These are phyloP conservation scores for Ceratobasidium sp. DNA, from an alignment of 1,284 basidiomycete species.

Conservation along the genomic window DNA sequence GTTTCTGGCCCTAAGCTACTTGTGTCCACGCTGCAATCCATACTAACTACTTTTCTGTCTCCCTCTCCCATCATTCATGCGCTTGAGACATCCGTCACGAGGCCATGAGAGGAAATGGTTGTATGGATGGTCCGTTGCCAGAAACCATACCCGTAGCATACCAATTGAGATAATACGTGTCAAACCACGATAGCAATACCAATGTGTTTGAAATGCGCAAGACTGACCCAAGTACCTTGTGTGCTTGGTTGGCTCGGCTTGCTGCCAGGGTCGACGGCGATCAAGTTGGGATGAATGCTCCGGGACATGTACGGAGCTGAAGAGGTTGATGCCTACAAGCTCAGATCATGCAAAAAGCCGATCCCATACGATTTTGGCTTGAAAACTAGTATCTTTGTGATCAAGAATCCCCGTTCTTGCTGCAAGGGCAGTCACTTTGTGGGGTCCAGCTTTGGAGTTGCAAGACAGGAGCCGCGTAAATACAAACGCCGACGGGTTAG, in stretches of 20 bases:
- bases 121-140: not conserved
- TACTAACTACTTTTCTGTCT: not conserved
- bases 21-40: not conserved
- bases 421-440: too few relatives aligned
- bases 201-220: not conserved
- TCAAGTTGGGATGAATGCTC: not conserved
- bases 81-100: not conserved
- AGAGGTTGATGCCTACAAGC: not conserved
- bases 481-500: constrained; percentile 1
- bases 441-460: too few relatives aligned
- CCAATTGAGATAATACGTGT: too few relatives aligned
- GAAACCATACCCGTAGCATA: not conserved
- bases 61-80: not conserved
- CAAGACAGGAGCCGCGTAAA: too few relatives aligned
- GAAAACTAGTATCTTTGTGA: not conserved
- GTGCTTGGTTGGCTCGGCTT: not conserved
- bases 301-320: too few relatives aligned
- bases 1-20: too few relatives aligned
- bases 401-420: constrained; percentile 10
- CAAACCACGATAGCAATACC: too few relatives aligned
- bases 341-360: constrained; percentile 22
- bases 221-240: not conserved
- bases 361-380: constrained; percentile 17
- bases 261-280: not conserved
- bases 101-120: not conserved